Percentiles rank a stretch among this genome's conserved stretches.
phyloP scores from a whole-genome alignment of 768 basidiomycete genomes.

The Calocybe indica region DNA sequence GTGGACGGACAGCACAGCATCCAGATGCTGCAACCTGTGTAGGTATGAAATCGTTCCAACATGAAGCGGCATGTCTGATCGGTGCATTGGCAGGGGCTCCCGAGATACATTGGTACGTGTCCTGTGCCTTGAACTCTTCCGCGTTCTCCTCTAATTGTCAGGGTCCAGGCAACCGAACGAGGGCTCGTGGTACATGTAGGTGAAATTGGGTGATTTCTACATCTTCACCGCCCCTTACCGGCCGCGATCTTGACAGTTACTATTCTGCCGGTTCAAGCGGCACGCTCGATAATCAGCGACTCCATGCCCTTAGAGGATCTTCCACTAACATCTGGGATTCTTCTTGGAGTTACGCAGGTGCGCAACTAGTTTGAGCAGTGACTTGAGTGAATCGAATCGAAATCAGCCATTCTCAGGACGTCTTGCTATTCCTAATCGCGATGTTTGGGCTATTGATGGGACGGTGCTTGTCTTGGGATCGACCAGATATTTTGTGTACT shows the following conservation, averaged over 20 bases:
- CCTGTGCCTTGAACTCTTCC: neutral
- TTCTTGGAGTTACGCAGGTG: constrained; percentile 24
- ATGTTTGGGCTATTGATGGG: constrained; percentile 30
- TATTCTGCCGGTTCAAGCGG: constrained; percentile 24
- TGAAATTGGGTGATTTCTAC: neutral
- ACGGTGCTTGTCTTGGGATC: constrained; percentile 20
- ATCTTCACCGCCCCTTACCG: neutral
- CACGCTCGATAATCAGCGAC: constrained; percentile 26
- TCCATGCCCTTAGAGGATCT: constrained; percentile 24
- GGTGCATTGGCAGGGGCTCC: constrained; percentile 20
- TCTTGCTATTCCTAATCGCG: constrained; percentile 24
- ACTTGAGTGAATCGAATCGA: neutral
- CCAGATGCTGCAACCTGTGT: constrained; percentile 25
- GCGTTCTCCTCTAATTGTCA: too few species aligned
- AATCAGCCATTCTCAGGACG: constrained; percentile 11
- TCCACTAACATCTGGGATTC: constrained; percentile 27
- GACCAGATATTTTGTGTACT: constrained; percentile 24
- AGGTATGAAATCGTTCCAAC: neutral
- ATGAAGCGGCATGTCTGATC: neutral
- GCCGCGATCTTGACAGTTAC: constrained; percentile 13
- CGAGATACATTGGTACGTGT: constrained; percentile 22
- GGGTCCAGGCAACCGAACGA: too few species aligned
- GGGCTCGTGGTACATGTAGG: constrained; percentile 27
- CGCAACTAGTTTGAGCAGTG: neutral
- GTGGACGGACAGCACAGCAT: constrained; percentile 23